These are phyloP conservation scores for Xylaria longipes DNA, from an alignment of 495 filamentous ascomycete genomes.

Conservation along the genomic window DNA sequence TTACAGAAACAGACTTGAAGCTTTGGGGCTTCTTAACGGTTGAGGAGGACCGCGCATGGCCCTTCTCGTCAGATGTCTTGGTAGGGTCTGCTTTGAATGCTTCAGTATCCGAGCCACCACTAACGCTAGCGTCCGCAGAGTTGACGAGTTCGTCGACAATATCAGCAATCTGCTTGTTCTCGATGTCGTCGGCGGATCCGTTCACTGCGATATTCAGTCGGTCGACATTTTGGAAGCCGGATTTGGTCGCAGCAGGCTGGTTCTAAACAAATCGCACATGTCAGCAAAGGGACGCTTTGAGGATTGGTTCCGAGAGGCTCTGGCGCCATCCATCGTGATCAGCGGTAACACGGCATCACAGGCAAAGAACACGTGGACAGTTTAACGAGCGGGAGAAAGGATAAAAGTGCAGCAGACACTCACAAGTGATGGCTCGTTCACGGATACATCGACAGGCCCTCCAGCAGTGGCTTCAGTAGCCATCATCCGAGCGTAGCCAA, in stretches of 20 bases:
- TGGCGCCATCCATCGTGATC: not conserved
- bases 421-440: slow-evolving; percentile 29
- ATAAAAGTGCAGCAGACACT: not conserved
- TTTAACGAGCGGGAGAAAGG: not conserved
- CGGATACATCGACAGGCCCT: slow-evolving; percentile 53
- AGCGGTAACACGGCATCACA: not conserved
- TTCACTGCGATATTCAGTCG: slow-evolving; percentile 49
- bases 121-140: slow-evolving; percentile 63
- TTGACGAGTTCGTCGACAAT: slow-evolving; percentile 56
- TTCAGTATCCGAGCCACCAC: slow-evolving; percentile 75
- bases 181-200: slow-evolving; percentile 53
- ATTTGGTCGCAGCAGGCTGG: slow-evolving; percentile 29
- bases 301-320: not conserved
- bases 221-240: slow-evolving; percentile 53
- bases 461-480: slow-evolving; percentile 61
- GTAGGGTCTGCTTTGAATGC: slow-evolving; percentile 57
- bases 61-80: slow-evolving; percentile 59
- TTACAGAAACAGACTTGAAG: slow-evolving; percentile 95
- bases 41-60: slow-evolving; percentile 71
- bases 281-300: slow-evolving; percentile 25
- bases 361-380: not conserved
- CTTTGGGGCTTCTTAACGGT: slow-evolving; percentile 79
- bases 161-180: slow-evolving; percentile 59
- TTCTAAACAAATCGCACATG: slow-evolving; percentile 33
- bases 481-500: slow-evolving; percentile 57